A percentile compares a stretch with the other conserved stretches of the same genome.
Evolutionary conservation across 768 basidiomycete genomes (phyloP).

Genomic region (Pulveroboletus sp.): DNA sequence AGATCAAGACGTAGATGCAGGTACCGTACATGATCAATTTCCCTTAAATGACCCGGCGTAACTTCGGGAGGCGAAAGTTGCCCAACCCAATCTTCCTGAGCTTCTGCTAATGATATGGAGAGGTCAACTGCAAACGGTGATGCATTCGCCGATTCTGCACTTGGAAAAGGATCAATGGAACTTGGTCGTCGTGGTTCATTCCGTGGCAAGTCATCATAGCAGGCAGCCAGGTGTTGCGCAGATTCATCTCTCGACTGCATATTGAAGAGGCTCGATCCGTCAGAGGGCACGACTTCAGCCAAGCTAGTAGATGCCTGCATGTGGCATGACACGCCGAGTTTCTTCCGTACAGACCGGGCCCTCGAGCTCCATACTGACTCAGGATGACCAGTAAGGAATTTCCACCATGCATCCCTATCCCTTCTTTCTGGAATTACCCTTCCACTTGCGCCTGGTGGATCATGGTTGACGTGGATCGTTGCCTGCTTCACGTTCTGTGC

Average conservation of each 20-base stretch:
- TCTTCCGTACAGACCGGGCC: slow-evolving; percentile 12
- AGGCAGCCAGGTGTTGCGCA: not conserved
- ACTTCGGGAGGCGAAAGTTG: slow-evolving; percentile 47
- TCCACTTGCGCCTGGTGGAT: slow-evolving; percentile 7
- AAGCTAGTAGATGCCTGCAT: slow-evolving; percentile 38
- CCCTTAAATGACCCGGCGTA: slow-evolving; percentile 49
- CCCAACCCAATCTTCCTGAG: not conserved
- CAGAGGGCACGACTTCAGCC: not conserved
- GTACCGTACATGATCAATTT: slow-evolving; percentile 62
- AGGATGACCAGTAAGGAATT: slow-evolving; percentile 65
- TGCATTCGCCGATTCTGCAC: not conserved
- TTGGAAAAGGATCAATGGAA: not conserved
- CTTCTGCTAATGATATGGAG: not conserved
- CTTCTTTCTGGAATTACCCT: slow-evolving; percentile 62
- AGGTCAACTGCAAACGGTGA: not conserved
- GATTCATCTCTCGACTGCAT: slow-evolving; percentile 1
- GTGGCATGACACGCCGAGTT: slow-evolving; percentile 9
- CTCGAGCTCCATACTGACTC: slow-evolving; percentile 59
- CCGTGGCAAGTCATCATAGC: not conserved
- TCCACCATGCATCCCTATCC: slow-evolving; percentile 78
- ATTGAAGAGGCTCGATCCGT: not conserved
- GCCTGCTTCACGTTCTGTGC: slow-evolving; percentile 63
- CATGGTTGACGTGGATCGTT: slow-evolving; percentile 35
- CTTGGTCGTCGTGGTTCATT: not conserved
- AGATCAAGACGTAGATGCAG: not conserved